Evolutionary conservation across 2,329 filamentous ascomycete genomes (phyloP).

Genomic region (Helicocarpus griseus): DNA sequence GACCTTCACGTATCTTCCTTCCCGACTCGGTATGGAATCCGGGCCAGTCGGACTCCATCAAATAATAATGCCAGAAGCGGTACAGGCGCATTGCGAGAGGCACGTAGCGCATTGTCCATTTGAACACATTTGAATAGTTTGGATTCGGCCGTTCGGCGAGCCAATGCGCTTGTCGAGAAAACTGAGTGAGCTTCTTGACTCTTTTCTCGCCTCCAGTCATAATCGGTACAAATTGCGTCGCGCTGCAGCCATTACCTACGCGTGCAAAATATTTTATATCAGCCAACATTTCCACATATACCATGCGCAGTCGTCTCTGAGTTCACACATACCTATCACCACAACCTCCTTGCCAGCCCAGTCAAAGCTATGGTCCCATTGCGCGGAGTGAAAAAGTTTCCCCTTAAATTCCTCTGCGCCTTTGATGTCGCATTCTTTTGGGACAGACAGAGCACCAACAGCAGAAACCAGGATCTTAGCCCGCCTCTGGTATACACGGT

Average conservation of each 20-base stretch:
- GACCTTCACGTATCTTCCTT: conserved; percentile 24
- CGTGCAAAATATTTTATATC: too few relatives aligned
- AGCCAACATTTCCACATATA: conserved; percentile 1
- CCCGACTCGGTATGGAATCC: conserved; percentile 34
- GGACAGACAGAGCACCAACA: conserved; percentile 21
- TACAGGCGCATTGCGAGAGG: conserved; percentile 38
- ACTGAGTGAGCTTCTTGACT: conserved; percentile 36
- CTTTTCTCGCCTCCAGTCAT: conserved; percentile 28
- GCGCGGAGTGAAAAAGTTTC: conserved; percentile 31
- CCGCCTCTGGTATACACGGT: conserved; percentile 12
- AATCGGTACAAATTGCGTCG: conserved; percentile 40
- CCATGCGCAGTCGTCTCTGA: too few relatives aligned
- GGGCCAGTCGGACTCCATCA: conserved; percentile 36
- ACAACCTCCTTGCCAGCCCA: conserved; percentile 30
- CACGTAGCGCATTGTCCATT: conserved; percentile 37
- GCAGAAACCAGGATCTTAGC: conserved; percentile 22
- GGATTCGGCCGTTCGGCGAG: conserved; percentile 38
- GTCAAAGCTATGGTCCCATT: conserved; percentile 33
- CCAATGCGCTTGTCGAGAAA: conserved; percentile 44
- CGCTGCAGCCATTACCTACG: conserved; percentile 39
- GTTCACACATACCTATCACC: conserved; percentile 24
- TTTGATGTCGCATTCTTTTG: conserved; percentile 20
- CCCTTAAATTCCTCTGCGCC: conserved; percentile 25
- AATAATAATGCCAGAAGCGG: conserved; percentile 32
- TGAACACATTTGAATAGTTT: conserved; percentile 31